A percentile compares a stretch with the other conserved stretches of the same genome.
These are phyloP conservation scores for Coemansia sp. DNA, from an alignment of 192 early-diverging fungal genomes.

Conservation along the genomic window DNA sequence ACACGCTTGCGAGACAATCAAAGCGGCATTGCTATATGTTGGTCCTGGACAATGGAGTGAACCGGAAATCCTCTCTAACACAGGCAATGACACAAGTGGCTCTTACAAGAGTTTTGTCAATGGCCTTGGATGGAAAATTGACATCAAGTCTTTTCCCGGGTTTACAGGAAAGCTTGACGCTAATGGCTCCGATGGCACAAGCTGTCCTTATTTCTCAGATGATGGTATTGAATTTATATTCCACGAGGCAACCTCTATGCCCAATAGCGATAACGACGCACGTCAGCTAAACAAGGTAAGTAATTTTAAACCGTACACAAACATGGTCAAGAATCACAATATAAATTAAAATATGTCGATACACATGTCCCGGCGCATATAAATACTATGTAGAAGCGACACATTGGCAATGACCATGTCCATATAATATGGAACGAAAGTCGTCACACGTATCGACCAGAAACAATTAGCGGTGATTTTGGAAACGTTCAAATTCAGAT, in stretches of 20 bases:
- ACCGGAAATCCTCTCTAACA: constrained; percentile 78
- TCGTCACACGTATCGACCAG: constrained; percentile 75
- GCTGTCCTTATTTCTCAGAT: constrained; percentile 80
- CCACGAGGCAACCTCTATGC: constrained; percentile 89
- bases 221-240: constrained; percentile 87
- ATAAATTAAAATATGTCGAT: neutral
- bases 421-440: constrained; percentile 99
- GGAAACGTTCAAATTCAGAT: constrained; percentile 94
- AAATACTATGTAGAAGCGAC: constrained; percentile 74
- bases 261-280: constrained; percentile 72
- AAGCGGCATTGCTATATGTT: constrained; percentile 91
- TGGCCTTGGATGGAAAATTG: constrained; percentile 92
- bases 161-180: constrained; percentile 86
- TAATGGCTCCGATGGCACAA: constrained; percentile 72
- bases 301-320: neutral
- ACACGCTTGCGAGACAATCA: constrained; percentile 73
- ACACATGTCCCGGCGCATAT: neutral
- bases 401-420: constrained; percentile 98
- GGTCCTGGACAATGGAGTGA: constrained; percentile 90
- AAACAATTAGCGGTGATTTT: constrained; percentile 96
- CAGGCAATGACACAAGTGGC: constrained; percentile 59
- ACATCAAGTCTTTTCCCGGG: constrained; percentile 78
- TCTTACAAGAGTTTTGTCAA: constrained; percentile 84
- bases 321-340: too few species aligned
- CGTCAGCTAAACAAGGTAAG: constrained; percentile 92